phyloP scores from a whole-genome alignment of 2,329 filamentous ascomycete species.

The Phialemoniopsis sp. region DNA sequence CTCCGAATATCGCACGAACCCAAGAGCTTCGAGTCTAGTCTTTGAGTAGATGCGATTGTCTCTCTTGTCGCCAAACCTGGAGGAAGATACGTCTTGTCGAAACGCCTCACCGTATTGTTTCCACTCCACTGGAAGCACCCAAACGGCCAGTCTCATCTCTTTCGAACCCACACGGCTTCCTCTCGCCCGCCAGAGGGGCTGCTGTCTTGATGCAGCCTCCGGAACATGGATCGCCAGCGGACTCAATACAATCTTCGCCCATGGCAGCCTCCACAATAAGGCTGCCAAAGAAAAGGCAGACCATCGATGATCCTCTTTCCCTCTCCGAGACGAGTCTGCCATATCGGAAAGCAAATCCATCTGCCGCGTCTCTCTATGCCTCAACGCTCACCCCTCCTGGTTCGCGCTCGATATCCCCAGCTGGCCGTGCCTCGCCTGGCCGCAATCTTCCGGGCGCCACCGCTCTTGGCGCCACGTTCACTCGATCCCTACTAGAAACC shows the following conservation, averaged over 20 bases:
- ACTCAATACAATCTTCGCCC: constrained; percentile 67
- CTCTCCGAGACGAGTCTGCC: constrained; percentile 41
- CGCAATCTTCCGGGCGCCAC: constrained; percentile 46
- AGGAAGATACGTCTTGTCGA: no score
- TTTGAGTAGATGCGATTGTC: no score
- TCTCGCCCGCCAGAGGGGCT: background rate
- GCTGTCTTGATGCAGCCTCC: constrained; percentile 61
- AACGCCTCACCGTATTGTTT: no score
- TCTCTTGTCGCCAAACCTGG: no score
- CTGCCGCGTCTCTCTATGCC: constrained; percentile 58
- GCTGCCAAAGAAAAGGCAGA: constrained; percentile 58
- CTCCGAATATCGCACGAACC: no score
- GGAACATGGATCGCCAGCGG: constrained; percentile 58
- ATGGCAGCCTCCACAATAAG: constrained; percentile 57
- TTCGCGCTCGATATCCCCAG: constrained; percentile 65
- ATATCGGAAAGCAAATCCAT: constrained; percentile 44
- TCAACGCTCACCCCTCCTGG: constrained; percentile 64
- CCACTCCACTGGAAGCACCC: no score
- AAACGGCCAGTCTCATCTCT: no score
- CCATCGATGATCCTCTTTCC: constrained; percentile 40
- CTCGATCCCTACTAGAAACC: constrained; percentile 38
- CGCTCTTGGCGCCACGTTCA: constrained; percentile 36
- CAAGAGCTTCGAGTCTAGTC: no score
- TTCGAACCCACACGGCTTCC: no score
- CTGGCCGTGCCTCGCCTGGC: constrained; percentile 54